Evolutionary conservation across 305 asterid species (phyloP).

Genomic region (Fraxinus velutina): DNA sequence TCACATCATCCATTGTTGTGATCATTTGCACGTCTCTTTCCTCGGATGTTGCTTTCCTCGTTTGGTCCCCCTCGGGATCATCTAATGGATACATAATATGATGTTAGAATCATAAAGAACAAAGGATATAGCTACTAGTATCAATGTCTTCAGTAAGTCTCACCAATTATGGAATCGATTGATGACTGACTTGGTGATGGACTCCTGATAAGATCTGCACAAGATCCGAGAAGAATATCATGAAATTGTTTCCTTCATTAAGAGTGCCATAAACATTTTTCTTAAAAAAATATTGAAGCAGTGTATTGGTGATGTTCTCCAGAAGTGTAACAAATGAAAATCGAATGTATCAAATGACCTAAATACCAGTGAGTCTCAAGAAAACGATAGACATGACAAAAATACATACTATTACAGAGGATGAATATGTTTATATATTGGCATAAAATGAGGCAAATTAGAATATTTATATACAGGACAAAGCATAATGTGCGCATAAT

Average conservation of each 20-base stretch:
- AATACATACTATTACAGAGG: background rate
- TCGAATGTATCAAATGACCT: background rate
- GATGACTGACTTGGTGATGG: constrained; percentile 55
- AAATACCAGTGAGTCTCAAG: background rate
- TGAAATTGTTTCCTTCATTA: background rate
- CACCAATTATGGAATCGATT: constrained; percentile 50
- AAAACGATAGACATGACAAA: background rate
- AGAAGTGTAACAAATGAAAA: background rate
- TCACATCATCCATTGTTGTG: constrained; percentile 45
- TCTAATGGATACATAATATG: constrained; percentile 33
- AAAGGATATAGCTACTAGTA: background rate
- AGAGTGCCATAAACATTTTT: background rate
- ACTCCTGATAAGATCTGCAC: constrained; percentile 51
- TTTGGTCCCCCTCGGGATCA: constrained; percentile 36
- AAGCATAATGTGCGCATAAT: background rate
- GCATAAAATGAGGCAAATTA: background rate
- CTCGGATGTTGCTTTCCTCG: constrained; percentile 35
- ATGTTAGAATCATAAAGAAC: background rate
- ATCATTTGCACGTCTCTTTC: constrained; percentile 58
- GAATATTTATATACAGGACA: background rate
- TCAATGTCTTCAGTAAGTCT: constrained; percentile 10
- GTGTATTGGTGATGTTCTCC: background rate
- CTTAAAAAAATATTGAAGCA: background rate
- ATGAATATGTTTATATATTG: background rate
- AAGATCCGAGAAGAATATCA: constrained; percentile 2